phyloP scores from a whole-genome alignment of 23 red algal species.

The Cyanidioschyzon merolae region DNA sequence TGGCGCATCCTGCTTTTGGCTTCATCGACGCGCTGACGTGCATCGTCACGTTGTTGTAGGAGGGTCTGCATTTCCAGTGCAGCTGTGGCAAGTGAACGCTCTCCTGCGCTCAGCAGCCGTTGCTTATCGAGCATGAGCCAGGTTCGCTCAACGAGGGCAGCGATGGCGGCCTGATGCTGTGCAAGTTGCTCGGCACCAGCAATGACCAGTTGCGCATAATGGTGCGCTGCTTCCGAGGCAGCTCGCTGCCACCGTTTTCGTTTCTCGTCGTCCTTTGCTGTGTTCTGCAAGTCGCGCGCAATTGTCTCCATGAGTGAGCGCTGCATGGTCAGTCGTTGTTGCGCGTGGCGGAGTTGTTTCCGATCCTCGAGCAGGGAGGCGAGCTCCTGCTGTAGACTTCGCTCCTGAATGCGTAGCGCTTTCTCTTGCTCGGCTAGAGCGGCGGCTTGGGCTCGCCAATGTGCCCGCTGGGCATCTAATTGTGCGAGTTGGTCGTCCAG shows the following conservation, averaged over 20 bases:
- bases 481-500: neutral
- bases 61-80: conserved; percentile 1
- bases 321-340: conserved; percentile 2
- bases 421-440: neutral
- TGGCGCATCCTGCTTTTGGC: neutral
- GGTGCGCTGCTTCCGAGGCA: no score
- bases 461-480: neutral
- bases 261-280: neutral
- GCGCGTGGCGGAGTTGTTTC: neutral
- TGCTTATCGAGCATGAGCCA: neutral
- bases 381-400: neutral
- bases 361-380: neutral
- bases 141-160: neutral
- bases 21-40: neutral
- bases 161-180: neutral
- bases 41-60: neutral
- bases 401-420: neutral
- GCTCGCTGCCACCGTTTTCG: neutral
- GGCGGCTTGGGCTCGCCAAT: neutral
- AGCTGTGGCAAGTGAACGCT: neutral
- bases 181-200: neutral
- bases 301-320: neutral
- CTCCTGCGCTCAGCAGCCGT: neutral
- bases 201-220: neutral
- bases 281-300: neutral